These are phyloP conservation scores for Phytophthora chlamydospora DNA, from an alignment of 352 stramenopile species.

Conservation along the genomic window DNA sequence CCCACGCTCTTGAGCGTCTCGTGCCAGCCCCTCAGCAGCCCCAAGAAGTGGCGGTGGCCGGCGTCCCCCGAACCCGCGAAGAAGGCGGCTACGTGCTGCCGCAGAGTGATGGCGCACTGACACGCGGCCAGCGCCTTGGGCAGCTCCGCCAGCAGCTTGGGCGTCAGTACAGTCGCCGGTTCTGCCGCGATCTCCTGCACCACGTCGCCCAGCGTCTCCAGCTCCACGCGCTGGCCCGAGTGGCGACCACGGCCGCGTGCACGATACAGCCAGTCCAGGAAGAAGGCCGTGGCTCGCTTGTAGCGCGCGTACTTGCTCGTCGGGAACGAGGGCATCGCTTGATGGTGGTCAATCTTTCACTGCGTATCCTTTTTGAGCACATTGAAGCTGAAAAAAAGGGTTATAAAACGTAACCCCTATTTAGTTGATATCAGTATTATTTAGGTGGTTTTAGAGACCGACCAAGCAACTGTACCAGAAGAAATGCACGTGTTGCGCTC, in stretches of 20 bases:
- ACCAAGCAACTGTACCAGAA: too few relatives aligned
- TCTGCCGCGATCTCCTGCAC: constrained; percentile 14
- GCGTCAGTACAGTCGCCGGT: constrained; percentile 6
- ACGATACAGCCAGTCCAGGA: constrained; percentile 29
- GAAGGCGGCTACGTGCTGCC: constrained; percentile 9
- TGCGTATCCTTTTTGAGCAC: too few relatives aligned
- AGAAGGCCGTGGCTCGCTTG: constrained; percentile 26
- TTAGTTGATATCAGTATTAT: too few relatives aligned
- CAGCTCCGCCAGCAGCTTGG: constrained; percentile 8
- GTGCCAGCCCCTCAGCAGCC: constrained; percentile 1
- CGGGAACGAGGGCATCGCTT: constrained; percentile 2
- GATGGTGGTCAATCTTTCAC: too few relatives aligned
- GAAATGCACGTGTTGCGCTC: too few relatives aligned
- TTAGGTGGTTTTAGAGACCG: too few relatives aligned
- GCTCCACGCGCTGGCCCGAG: background rate
- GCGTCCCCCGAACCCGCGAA: background rate
- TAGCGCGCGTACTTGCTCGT: constrained; percentile 17
- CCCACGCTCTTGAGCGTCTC: background rate
- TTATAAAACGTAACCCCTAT: too few relatives aligned
- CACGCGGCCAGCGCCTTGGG: constrained; percentile 20
- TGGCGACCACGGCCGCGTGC: constrained; percentile 6
- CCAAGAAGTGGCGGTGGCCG: constrained; percentile 7
- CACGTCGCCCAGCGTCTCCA: constrained; percentile 9
- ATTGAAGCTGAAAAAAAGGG: too few relatives aligned
- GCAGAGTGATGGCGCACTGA: constrained; percentile 16